phyloP scores from a whole-genome alignment of 1,284 basidiomycete species.

The Lignosus rhinocerotis region DNA sequence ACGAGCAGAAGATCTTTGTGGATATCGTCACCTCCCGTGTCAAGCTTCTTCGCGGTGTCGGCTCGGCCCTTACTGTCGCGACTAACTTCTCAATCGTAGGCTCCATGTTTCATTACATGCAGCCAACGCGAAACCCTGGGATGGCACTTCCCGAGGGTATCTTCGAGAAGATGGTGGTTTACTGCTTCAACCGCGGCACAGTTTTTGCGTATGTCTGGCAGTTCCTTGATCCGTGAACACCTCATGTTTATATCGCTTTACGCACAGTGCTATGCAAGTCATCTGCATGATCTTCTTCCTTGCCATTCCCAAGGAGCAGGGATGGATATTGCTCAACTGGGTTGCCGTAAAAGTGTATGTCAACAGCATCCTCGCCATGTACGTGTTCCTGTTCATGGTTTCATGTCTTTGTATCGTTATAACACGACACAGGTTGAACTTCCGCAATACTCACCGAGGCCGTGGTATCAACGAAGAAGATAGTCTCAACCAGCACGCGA shows the following conservation, averaged over 20 bases:
- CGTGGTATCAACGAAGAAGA: conserved; percentile 41
- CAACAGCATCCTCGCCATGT: conserved; percentile 30
- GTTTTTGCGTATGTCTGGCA: conserved; percentile 27
- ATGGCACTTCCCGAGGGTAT: conserved; percentile 20
- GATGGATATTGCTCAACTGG: conserved; percentile 42
- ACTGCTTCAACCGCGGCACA: conserved; percentile 35
- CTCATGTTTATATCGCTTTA: neutral
- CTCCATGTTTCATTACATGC: conserved; percentile 32
- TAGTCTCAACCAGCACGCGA: conserved; percentile 25
- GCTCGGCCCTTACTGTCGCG: conserved; percentile 22
- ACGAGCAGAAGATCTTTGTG: conserved; percentile 20
- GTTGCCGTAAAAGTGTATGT: conserved; percentile 34
- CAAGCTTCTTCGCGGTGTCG: conserved; percentile 22
- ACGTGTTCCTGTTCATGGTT: neutral
- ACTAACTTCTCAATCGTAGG: conserved; percentile 31
- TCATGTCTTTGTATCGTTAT: neutral
- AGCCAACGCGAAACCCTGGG: conserved; percentile 29
- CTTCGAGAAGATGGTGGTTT: conserved; percentile 23
- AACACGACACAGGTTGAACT: conserved; percentile 33
- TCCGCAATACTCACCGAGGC: conserved; percentile 33
- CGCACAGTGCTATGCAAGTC: conserved; percentile 27
- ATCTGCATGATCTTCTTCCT: conserved; percentile 28
- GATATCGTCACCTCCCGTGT: conserved; percentile 22
- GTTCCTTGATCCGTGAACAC: no score
- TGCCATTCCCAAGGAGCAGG: conserved; percentile 31